Conservation (phyloP, 1,139 yeast genomes). For the Kodamaea alishanica region DNA sequence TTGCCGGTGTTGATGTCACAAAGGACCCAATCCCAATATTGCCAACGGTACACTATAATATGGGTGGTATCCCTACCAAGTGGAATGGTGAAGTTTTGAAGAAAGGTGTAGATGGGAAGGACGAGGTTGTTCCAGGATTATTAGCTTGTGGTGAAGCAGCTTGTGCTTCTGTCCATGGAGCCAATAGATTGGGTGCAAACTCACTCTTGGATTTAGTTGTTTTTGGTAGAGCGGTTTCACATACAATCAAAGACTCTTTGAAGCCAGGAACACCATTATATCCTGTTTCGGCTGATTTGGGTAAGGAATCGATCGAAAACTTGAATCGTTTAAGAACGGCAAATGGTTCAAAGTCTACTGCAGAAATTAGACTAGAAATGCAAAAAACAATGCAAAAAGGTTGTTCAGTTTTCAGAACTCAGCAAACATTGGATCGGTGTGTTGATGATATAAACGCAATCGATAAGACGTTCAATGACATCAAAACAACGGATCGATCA, state of each 20-base stretch:
- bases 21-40: conserved; percentile 98
- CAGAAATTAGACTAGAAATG: conserved; percentile 88
- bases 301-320: conserved; percentile 85
- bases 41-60: conserved; percentile 98
- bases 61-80: conserved; percentile 99
- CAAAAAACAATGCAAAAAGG: conserved; percentile 96
- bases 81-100: conserved; percentile 95
- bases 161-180: conserved; percentile 98
- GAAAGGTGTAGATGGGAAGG: conserved; percentile 82
- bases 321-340: conserved; percentile 88
- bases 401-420: conserved; percentile 95
- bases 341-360: conserved; percentile 74
- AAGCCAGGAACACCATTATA: conserved; percentile 87
- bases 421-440: conserved; percentile 90
- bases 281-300: conserved; percentile 75
- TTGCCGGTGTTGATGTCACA: conserved; percentile 98
- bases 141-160: conserved; percentile 99
- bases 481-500: conserved; percentile 90
- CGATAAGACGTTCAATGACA: conserved; percentile 63
- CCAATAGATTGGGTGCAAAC: conserved; percentile 98
- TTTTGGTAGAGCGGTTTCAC: conserved; percentile 97
- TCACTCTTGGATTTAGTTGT: conserved; percentile 96
- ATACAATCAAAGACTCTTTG: conserved; percentile 79
- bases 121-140: conserved; percentile 87
- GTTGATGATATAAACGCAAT: conserved; percentile 73